Evolutionary conservation across 768 basidiomycete species (phyloP).

Genomic region (Leucocoprinus sp.): DNA sequence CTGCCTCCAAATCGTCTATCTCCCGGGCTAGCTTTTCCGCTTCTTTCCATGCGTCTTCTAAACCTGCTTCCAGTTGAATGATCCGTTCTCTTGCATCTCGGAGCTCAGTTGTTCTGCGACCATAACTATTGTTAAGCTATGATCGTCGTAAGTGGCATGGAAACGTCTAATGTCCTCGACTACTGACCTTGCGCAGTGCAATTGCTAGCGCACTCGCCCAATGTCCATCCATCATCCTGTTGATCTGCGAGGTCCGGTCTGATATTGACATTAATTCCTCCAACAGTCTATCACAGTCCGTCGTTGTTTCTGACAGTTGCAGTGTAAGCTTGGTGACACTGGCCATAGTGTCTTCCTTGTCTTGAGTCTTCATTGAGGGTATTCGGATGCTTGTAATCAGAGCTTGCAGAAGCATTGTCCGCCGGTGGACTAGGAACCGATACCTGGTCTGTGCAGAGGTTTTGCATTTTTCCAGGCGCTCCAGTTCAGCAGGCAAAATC

Average conservation of each 20-base stretch:
- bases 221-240: conserved; percentile 53
- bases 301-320: conserved; percentile 54
- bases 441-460: conserved; percentile 54
- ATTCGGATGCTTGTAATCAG: conserved; percentile 38
- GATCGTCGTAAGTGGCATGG: neutral
- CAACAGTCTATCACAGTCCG: conserved; percentile 49
- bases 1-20: conserved; percentile 53
- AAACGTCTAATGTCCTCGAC: neutral
- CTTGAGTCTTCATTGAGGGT: conserved; percentile 24
- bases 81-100: conserved; percentile 38
- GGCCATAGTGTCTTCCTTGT: conserved; percentile 28
- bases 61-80: conserved; percentile 52
- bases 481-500: conserved; percentile 48
- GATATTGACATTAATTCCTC: conserved; percentile 48
- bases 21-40: conserved; percentile 68
- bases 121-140: conserved; percentile 64
- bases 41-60: conserved; percentile 76
- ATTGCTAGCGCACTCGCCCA: conserved; percentile 71
- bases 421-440: conserved; percentile 55
- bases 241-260: conserved; percentile 61
- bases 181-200: conserved; percentile 58
- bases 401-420: conserved; percentile 66
- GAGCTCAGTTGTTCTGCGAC: conserved; percentile 54
- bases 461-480: conserved; percentile 47
- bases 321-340: conserved; percentile 36